Base-by-base conservation (phyloP, 2,329 filamentous ascomycete genomes). In the Stenocarpella maydis region DNA sequence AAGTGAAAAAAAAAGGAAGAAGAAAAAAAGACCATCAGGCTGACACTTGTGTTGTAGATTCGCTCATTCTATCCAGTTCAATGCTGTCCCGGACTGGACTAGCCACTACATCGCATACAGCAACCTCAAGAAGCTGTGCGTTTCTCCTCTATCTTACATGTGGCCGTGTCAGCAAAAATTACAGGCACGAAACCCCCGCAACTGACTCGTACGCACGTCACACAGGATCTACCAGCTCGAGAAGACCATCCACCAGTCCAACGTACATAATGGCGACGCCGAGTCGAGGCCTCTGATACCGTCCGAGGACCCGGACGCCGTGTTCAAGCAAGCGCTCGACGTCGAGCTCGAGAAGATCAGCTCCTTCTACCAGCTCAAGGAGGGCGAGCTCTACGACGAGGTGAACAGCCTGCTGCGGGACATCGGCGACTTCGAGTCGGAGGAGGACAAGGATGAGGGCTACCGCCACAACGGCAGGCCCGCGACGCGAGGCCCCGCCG, bases 1-100 rank as follows among this genome's bases (percentile, higher is more conserved):
- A 12, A 39, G 21, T 31, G 17, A 26, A 58, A 2, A 61, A 8
- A 26, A n/a, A n/a, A n/a, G 31, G 41, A 47, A 21, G 2, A 10
- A 34, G 19, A 15, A 19, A 28, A 41, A 1, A 47, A 9, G 26
- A 17, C 3, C 58, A 34, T 17, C 26, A 37, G 28, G 21, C 41
- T 61, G 26, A 61, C 58, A 61, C 6, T 21, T 6, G 26, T 47
- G 41, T 61, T 14, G 26, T 45, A 61, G 58, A 47, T 99, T 99
- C 86, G 98, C 95, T 21, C 96, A 99, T 81, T 98, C 95, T 82
- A 91, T 99, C 76, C 96, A 99, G 85, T 99, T 99, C 84, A 99
- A 99, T 84, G 95, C 96, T 73, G 96, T 99, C 75, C 96, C 96
- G n/a, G 96, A 99, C 82, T 99, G 96, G 96, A 98, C 94, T 84